A percentile compares a stretch with the other conserved stretches of the same genome.
Evolutionary conservation across 148 eudicot species (phyloP).

Genomic region (Rhododendron ovatum): DNA sequence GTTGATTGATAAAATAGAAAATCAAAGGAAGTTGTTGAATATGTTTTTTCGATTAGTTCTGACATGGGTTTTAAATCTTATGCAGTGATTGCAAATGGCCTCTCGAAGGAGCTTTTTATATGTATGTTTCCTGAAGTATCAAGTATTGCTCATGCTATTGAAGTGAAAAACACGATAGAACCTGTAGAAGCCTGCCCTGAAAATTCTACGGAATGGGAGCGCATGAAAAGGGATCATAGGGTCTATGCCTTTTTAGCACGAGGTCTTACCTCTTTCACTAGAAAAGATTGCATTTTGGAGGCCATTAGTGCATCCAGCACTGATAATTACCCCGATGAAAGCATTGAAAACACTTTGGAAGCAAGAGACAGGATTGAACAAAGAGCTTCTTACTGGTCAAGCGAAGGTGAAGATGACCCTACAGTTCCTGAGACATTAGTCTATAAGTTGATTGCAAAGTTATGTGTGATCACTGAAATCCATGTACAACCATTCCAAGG

Average conservation of each 20-base stretch:
- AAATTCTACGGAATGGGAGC: constrained; percentile 27
- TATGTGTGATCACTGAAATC: constrained; percentile 62
- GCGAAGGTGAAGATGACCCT: constrained; percentile 58
- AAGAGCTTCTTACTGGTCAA: constrained; percentile 79
- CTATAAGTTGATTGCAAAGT: constrained; percentile 47
- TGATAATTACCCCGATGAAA: constrained; percentile 77
- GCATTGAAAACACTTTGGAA: constrained; percentile 65
- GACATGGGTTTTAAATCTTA: background rate
- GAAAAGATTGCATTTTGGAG: constrained; percentile 50
- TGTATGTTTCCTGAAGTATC: constrained; percentile 51
- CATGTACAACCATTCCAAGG: constrained; percentile 76
- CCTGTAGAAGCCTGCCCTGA: constrained; percentile 33
- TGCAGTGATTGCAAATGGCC: constrained; percentile 63
- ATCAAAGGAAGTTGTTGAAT: background rate
- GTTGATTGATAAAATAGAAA: background rate
- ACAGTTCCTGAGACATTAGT: constrained; percentile 59
- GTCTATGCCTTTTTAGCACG: constrained; percentile 42
- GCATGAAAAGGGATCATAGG: constrained; percentile 46
- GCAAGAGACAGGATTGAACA: constrained; percentile 50
- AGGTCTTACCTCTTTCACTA: constrained; percentile 34
- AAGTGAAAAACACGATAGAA: constrained; percentile 25
- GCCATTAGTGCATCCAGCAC: constrained; percentile 82
- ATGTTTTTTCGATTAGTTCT: background rate
- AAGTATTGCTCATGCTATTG: constrained; percentile 28
- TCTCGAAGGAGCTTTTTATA: constrained; percentile 63